Base-by-base conservation (phyloP, 2,329 filamentous ascomycete genomes). In the Ceratocystis cacaofunesta region DNA sequence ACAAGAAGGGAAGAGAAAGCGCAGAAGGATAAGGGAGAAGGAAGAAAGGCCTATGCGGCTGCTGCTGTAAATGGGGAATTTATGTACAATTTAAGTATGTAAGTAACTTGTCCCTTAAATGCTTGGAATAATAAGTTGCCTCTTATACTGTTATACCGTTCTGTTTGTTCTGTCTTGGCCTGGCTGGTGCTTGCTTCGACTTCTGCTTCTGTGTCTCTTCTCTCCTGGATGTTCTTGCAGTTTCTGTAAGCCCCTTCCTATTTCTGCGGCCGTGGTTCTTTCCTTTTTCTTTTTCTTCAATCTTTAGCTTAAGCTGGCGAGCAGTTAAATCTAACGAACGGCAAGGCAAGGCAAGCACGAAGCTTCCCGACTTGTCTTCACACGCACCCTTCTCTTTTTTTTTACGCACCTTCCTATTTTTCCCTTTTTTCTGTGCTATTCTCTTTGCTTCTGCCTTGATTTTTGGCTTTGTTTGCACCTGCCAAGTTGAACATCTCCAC, bases 61-160 rank as follows among this genome's bases (percentile, higher is more conserved):
- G 52, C n/a, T 44, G 15, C n/a, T 30, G 67, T 68, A 68, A 68
- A 70, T 71, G 72, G 12, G 5, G 17, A 48, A 52, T 30, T 62
- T 36, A 32, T 50, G 19, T 48, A 15, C 6, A 30, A 32, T 57
- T 57, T 28, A 32, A 17, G 52, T 63, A n/a, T 32, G 55, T 22
- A 17, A 10, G 36, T 41, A 41, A 12, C 36, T 5, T 41, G 36
- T 41, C 36, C 36, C 36, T 41, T 41, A 5, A 41, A 19, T 50
- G 15, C 48, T 50, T 6, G 48, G 17, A 7, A 22, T 22, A 48
- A 22, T 22, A 19, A 48, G 48, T 50, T 50, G 48, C 48, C 43
- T 62, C 22, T 50, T 50, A 32, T n/a, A 50, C 15, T 32, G 7
- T 41, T 41, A 12, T 12, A 41, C 36, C 12, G 3, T 46, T 15